Evolutionary conservation across 2,329 filamentous ascomycete genomes (phyloP), one percentile per base, ranked within the genome.

Genomic region (Plectosphaerella plurivora): DNA sequence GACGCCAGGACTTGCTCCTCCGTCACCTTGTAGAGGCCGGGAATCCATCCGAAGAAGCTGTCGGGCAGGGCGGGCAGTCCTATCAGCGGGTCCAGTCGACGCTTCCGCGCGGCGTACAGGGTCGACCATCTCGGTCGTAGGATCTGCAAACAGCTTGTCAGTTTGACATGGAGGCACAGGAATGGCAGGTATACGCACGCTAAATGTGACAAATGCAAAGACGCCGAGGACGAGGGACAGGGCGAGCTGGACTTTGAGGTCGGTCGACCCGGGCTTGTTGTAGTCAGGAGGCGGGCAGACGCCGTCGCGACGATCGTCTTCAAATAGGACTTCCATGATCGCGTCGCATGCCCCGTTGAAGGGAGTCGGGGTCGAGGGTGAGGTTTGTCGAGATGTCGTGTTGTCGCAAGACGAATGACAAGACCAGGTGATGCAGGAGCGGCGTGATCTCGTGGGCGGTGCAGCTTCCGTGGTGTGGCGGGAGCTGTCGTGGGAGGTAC

Each of bases 21-120:
- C 1, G 86, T 90, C 55, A 99, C 89, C 59, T 73, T 83, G 73
- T 91, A 94, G 41, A 99, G 73, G 3, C 86, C 84, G 2, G 91
- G 85, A 46, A 99, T 94, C 94, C 94, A 99, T 63, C 93, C 93
- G 60, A 97, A 89, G 64, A 96, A 85, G 45, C 83, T 88, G 65
- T 92, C 83, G 16, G 93, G 89, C 10, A 99, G 81, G 35, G 87
- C 79, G 7, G 94, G 95, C 18, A 97, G 77, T 28, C 78, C 71
- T 55, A 77, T 71, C 28, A 71, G 67, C 39, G 75, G 73, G 64
- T 86, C 77, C 60, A 83, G 83, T 57, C 88, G 86, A 62, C 86
- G 86, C 71, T 92, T 94, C 53, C 94, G 84, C 46, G 94, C 94
- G 33, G 91, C 87, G 68, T 97, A 99, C 1, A 99, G 80, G 20